Evolutionary conservation across 2,329 filamentous ascomycete genomes (phyloP), one percentile per base, ranked within the genome.

Genomic region (Aspergillus jensenii): DNA sequence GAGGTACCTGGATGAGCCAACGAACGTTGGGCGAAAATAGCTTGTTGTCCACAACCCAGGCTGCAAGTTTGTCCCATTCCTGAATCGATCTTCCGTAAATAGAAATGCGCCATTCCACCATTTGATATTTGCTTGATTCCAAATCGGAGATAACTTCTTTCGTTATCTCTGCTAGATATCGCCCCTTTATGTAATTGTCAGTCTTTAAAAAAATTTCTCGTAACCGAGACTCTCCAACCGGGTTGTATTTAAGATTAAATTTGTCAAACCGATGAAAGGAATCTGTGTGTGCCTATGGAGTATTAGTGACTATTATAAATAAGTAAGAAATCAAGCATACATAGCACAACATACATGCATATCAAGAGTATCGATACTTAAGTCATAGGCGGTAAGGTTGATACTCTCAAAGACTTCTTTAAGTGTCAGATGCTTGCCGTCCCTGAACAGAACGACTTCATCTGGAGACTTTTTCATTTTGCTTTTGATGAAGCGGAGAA

Each of bases 391-490:
- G 5, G 93, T 98, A 67, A 99, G 80, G 63, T 96, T 96, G 79
- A 99, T 96, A 77, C 92, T 96, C 68, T 96, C 89, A 74, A 99
- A 99, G 1, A 99, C 95, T 76, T 99, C 91, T 58, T 86, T 87
- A 59, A 99, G 78, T 0, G 95, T 98, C 66, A 99, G 81, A 74
- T 96, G 87, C 74, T 93, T 96, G 59, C 90, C 93, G 74, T 99
- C 95, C 71, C 95, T 86, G 74, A 87, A 96, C 45, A 99, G 84
- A 6, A 99, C 95, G 33, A 95, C 87, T 77, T 99, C 95, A 68
- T 98, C 90, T 0, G 93, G 92, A 17, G 86, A 95, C 76, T 96
- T 99, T 84, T 97, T 98, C 91, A 99, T 97, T 79, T 99, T 99
- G 77, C 92, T 96, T 78, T 99, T 99, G 81, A 99, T 99, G 77